Conservation (phyloP, 345 rosid species). For the Pugionium cornutum region DNA sequence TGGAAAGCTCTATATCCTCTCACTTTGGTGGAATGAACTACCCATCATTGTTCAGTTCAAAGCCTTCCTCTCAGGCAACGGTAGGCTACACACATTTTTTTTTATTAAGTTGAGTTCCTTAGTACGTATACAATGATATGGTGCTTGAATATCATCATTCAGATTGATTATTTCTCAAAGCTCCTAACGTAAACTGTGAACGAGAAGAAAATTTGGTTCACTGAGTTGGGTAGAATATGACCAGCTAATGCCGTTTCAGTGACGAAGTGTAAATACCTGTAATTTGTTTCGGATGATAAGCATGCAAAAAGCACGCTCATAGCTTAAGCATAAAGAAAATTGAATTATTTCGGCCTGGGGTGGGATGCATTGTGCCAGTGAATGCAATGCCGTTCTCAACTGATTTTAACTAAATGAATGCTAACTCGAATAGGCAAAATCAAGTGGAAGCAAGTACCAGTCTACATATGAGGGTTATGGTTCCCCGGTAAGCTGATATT, state of each 20-base stretch:
- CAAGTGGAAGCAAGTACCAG: conserved; percentile 59
- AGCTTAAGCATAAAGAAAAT: conserved; percentile 22
- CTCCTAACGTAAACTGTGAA: neutral
- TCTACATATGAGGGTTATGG: conserved; percentile 64
- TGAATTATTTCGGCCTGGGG: conserved; percentile 11
- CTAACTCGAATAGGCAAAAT: conserved; percentile 54
- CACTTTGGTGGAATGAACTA: conserved; percentile 99
- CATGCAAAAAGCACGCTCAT: conserved; percentile 15
- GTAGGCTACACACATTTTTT: conserved; percentile 43
- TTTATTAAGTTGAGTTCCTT: neutral
- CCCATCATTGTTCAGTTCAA: conserved; percentile 92
- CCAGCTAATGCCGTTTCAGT: neutral
- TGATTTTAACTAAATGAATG: conserved; percentile 12
- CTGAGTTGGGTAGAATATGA: conserved; percentile 15
- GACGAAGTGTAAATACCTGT: neutral
- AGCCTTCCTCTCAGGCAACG: conserved; percentile 67
- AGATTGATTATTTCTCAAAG: conserved; percentile 1
- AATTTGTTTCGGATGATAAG: conserved; percentile 2
- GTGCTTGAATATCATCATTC: conserved; percentile 12
- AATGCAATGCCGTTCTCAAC: conserved; percentile 1
- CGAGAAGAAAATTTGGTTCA: conserved; percentile 14
- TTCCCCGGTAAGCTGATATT: conserved; percentile 59
- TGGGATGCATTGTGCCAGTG: conserved; percentile 1
- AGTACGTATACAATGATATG: conserved; percentile 11
- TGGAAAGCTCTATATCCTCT: conserved; percentile 94